A percentile compares a stretch with the other conserved stretches of the same genome.
Evolutionary conservation across 208 protist species (phyloP).

Genomic region (Wallacemonas sp.): DNA sequence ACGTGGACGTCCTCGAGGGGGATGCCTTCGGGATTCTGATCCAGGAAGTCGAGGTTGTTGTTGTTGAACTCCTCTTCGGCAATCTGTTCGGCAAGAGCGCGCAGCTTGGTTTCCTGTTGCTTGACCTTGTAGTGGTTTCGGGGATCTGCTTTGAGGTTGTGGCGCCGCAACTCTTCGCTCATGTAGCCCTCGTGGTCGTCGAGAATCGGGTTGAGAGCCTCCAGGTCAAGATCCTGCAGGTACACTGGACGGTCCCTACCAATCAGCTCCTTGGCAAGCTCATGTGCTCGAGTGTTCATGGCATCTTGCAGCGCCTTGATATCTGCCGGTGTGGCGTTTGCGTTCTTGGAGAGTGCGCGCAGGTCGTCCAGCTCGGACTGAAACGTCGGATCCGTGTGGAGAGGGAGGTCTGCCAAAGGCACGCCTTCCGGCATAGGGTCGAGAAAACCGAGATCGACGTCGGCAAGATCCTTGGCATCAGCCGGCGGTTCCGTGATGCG

Average conservation of each 20-base stretch:
- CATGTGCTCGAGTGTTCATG: constrained; percentile 38
- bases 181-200: constrained; percentile 52
- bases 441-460: constrained; percentile 46
- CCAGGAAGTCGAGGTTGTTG: constrained; percentile 33
- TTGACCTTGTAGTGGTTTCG: constrained; percentile 48
- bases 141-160: constrained; percentile 49
- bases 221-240: constrained; percentile 37
- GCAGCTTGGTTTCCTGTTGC: constrained; percentile 36
- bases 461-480: constrained; percentile 26
- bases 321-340: constrained; percentile 23
- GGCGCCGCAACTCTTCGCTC: constrained; percentile 27
- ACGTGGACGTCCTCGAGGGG: constrained; percentile 35
- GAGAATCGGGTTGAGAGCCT: constrained; percentile 44
- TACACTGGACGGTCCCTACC: constrained; percentile 42
- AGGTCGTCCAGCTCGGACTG: constrained; percentile 29
- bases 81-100: constrained; percentile 24
- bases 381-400: constrained; percentile 38
- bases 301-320: constrained; percentile 36
- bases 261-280: constrained; percentile 41
- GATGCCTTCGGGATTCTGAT: constrained; percentile 38
- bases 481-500: constrained; percentile 53
- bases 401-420: constrained; percentile 24
- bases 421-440: constrained; percentile 36
- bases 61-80: constrained; percentile 11
- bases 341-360: constrained; percentile 22